These are phyloP conservation scores for Fusarium liriodendri DNA, from an alignment of 2,329 filamentous ascomycete genomes.

Conservation along the genomic window DNA sequence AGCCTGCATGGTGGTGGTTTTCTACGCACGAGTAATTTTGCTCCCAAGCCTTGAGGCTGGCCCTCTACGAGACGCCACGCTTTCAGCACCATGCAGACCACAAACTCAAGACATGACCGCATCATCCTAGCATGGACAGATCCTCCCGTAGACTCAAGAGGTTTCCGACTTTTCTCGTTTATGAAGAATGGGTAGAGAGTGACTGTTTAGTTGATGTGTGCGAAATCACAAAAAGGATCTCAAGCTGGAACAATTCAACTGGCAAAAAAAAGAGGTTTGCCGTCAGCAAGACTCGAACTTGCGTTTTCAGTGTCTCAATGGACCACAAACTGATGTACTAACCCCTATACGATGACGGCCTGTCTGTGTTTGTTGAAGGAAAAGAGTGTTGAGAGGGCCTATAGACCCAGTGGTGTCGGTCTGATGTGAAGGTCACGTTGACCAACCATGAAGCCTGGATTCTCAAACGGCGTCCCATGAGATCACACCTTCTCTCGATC, in stretches of 20 bases:
- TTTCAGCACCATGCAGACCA: not conserved
- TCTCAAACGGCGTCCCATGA: not conserved
- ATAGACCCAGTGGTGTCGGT: not conserved
- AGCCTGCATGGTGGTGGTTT: not conserved
- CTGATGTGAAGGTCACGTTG: not conserved
- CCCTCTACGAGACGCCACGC: not conserved
- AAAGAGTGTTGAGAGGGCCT: not conserved
- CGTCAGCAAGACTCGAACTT: conserved; percentile 6
- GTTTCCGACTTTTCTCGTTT: fast-evolving
- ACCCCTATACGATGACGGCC: conserved; percentile 6
- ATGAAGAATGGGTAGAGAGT: not conserved
- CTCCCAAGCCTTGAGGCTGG: not conserved
- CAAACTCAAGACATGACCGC: not conserved
- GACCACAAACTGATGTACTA: conserved; percentile 5
- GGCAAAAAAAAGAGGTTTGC: not conserved
- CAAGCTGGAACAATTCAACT: not conserved
- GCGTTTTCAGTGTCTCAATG: not conserved
- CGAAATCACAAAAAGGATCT: not conserved
- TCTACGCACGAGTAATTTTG: not conserved
- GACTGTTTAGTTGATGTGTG: not conserved
- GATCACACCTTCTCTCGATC: no score
- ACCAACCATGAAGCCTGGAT: not conserved
- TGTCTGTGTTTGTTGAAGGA: not conserved
- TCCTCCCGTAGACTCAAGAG: fast-evolving
- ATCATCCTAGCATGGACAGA: not conserved